Evolutionary conservation across 345 rosid species (phyloP).

Genomic region (Rhodomyrtus tomentosa): DNA sequence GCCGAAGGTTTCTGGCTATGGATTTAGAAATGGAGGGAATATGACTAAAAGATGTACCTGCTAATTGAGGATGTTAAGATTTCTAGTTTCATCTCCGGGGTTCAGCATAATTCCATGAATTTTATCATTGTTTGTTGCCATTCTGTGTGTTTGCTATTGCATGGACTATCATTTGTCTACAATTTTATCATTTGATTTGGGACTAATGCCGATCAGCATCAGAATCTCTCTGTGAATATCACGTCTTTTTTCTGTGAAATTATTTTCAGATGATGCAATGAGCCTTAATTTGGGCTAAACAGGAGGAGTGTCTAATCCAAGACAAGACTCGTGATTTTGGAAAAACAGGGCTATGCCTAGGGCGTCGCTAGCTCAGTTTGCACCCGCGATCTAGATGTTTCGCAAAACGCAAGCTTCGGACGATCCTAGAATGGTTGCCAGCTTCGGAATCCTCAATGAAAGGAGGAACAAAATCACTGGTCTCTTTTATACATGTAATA

Average conservation of each 20-base stretch:
- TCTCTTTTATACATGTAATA: background rate
- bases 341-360: background rate
- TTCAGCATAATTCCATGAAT: background rate
- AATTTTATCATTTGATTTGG: background rate
- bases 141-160: background rate
- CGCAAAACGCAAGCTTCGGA: background rate
- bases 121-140: background rate
- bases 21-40: background rate
- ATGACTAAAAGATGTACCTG: background rate
- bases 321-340: background rate
- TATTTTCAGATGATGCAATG: accelerated
- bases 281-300: background rate
- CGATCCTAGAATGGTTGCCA: background rate
- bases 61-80: background rate
- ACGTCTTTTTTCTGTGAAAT: background rate
- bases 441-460: background rate
- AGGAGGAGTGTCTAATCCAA: background rate
- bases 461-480: background rate
- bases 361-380: background rate
- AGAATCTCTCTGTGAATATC: background rate
- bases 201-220: background rate
- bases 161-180: background rate
- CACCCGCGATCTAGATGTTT: background rate
- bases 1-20: background rate
- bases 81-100: background rate